These are phyloP conservation scores for Leucosporidium scottii DNA, from an alignment of 768 basidiomycete genomes.

Conservation along the genomic window DNA sequence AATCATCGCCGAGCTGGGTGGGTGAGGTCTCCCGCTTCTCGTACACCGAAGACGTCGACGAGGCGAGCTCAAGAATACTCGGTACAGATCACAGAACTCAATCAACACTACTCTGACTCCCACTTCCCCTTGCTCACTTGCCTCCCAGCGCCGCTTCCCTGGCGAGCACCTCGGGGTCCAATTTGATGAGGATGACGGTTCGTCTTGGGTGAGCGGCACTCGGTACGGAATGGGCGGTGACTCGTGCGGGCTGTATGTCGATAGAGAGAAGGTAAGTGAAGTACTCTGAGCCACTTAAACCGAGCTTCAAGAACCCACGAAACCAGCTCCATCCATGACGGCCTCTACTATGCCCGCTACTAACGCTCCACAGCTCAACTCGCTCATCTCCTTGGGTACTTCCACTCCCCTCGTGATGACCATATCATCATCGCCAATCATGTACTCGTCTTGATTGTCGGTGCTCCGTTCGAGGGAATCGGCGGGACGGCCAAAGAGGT, in stretches of 20 bases:
- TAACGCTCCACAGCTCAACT: constrained; percentile 92
- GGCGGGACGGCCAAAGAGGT: constrained; percentile 86
- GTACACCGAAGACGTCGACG: too few species aligned
- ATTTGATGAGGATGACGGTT: constrained; percentile 94
- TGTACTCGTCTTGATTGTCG: constrained; percentile 96
- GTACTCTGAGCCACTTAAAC: not conserved
- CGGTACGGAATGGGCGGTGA: constrained; percentile 90
- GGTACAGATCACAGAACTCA: too few species aligned
- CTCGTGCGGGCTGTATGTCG: constrained; percentile 73
- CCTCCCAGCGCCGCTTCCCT: constrained; percentile 70
- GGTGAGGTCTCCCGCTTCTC: too few species aligned
- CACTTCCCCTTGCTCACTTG: constrained; percentile 51
- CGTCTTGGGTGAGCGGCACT: constrained; percentile 69
- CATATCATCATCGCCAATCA: constrained; percentile 97
- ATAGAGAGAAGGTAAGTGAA: not conserved
- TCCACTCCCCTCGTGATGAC: constrained; percentile 84
- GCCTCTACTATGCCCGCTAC: constrained; percentile 97
- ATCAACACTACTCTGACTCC: too few species aligned
- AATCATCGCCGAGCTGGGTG: too few species aligned
- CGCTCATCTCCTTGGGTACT: constrained; percentile 87
- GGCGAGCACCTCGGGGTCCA: constrained; percentile 86
- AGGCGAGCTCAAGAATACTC: too few species aligned
- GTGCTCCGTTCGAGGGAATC: constrained; percentile 94
- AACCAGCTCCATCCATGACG: constrained; percentile 84
- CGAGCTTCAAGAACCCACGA: constrained; percentile 64